phyloP scores from a whole-genome alignment of 192 early-diverging fungal genomes.

The Cetraspora pellucida region DNA sequence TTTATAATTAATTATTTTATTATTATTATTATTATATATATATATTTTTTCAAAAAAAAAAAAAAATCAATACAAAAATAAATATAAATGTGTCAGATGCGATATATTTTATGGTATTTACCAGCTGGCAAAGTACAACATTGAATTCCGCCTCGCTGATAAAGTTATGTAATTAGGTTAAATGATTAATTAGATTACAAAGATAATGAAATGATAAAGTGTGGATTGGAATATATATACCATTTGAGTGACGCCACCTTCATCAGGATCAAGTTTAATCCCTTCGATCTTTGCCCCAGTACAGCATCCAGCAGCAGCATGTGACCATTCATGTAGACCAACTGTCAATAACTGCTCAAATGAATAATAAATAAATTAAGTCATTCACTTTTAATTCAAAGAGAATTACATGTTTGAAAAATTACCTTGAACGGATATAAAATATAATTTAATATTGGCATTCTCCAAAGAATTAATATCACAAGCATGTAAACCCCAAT shows the following conservation, averaged over 20 bases:
- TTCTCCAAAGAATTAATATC: slow-evolving; percentile 82
- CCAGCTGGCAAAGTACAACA: slow-evolving; percentile 83
- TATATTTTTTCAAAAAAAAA: slow-evolving; percentile 30
- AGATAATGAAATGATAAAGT: not conserved
- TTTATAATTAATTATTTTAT: slow-evolving; percentile 74
- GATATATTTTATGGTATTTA: not conserved
- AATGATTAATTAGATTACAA: not conserved
- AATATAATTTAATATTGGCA: slow-evolving; percentile 81
- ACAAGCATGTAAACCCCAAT: slow-evolving; percentile 69
- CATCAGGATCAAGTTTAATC: slow-evolving; percentile 89
- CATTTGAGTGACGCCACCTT: slow-evolving; percentile 88
- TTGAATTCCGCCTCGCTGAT: slow-evolving; percentile 70
- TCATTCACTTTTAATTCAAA: not conserved
- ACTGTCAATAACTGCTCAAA: slow-evolving; percentile 76
- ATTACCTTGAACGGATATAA: slow-evolving; percentile 91
- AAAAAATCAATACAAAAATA: not conserved
- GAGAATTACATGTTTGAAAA: slow-evolving; percentile 9
- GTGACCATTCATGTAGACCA: slow-evolving; percentile 93
- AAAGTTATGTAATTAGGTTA: not conserved
- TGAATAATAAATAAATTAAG: slow-evolving; percentile 13
- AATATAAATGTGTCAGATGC: too few species aligned
- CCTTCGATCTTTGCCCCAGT: slow-evolving; percentile 90
- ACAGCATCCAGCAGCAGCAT: slow-evolving; percentile 81
- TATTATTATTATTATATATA: slow-evolving; percentile 59
- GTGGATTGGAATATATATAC: slow-evolving; percentile 35